Conservation (phyloP, 345 rosid genomes). For the Abelmoschus esculentus region DNA sequence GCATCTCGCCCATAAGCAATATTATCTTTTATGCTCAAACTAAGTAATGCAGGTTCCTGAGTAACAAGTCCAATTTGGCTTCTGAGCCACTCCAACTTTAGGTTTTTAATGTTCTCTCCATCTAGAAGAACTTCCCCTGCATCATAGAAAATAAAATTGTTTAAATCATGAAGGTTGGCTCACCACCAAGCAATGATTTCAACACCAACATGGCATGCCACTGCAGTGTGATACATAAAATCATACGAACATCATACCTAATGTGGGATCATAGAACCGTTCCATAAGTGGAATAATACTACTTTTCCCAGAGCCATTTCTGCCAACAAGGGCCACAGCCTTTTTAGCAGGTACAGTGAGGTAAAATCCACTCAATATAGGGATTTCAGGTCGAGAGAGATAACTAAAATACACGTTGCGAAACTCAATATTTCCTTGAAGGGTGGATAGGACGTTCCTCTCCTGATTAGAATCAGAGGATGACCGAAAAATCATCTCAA, state of each 20-base stretch:
- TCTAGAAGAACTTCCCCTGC: slow-evolving; percentile 98
- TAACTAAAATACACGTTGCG: slow-evolving; percentile 97
- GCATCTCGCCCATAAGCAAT: slow-evolving; percentile 86
- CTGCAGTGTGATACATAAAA: neutral
- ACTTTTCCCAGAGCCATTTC: slow-evolving; percentile 98
- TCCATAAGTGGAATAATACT: slow-evolving; percentile 97
- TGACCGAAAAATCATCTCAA: slow-evolving; percentile 96
- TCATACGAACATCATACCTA: slow-evolving; percentile 45
- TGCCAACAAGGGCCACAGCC: slow-evolving; percentile 95
- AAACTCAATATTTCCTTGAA: slow-evolving; percentile 95
- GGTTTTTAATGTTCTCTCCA: slow-evolving; percentile 74
- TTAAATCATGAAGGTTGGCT: neutral
- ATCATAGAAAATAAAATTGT: slow-evolving; percentile 16
- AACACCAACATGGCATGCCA: neutral
- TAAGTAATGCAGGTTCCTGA: slow-evolving; percentile 91
- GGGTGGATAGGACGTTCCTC: slow-evolving; percentile 43
- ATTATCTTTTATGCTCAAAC: slow-evolving; percentile 82
- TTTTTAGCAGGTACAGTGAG: slow-evolving; percentile 96
- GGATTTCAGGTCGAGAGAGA: slow-evolving; percentile 96
- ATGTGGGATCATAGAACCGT: slow-evolving; percentile 96
- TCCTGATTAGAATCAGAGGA: slow-evolving; percentile 71
- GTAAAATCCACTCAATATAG: slow-evolving; percentile 93
- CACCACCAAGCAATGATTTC: slow-evolving; percentile 5
- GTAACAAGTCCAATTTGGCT: slow-evolving; percentile 23
- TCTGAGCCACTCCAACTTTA: too few species aligned